Percentiles rank a stretch among this genome's conserved stretches.
These are phyloP conservation scores for Hyaloperonospora brassicae DNA, from an alignment of 352 stramenopile genomes.

Conservation along the genomic window DNA sequence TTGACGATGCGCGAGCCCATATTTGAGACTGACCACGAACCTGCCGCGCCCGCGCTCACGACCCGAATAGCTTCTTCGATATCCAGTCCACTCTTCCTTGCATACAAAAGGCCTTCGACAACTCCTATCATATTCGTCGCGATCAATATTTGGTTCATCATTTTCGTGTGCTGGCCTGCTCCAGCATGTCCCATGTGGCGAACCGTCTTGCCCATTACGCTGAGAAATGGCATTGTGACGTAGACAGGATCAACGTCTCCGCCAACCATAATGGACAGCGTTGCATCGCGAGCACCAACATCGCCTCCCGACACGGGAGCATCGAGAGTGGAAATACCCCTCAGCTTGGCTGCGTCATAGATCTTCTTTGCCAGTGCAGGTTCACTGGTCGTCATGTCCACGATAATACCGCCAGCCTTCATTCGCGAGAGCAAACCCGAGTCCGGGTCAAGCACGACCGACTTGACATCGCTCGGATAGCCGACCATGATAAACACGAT, in stretches of 20 bases:
- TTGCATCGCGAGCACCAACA: conserved; percentile 78
- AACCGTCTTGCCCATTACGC: conserved; percentile 86
- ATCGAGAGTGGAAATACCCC: conserved; percentile 69
- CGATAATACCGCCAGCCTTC: conserved; percentile 73
- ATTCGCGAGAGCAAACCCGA: conserved; percentile 62
- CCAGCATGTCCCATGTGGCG: conserved; percentile 81
- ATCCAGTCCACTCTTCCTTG: conserved; percentile 79
- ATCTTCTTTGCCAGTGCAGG: conserved; percentile 86
- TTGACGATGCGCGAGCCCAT: conserved; percentile 84
- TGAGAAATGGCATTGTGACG: conserved; percentile 77
- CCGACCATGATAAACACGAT: conserved; percentile 88
- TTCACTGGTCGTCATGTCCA: conserved; percentile 88
- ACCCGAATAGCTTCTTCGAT: conserved; percentile 83
- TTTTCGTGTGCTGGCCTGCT: conserved; percentile 86
- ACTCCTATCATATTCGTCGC: conserved; percentile 86
- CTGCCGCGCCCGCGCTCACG: conserved; percentile 77
- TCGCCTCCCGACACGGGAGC: conserved; percentile 84
- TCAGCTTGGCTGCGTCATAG: conserved; percentile 57
- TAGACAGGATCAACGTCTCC: conserved; percentile 80
- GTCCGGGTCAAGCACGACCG: conserved; percentile 61
- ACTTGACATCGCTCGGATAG: conserved; percentile 76
- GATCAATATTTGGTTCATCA: conserved; percentile 89
- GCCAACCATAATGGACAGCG: conserved; percentile 88
- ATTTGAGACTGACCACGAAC: conserved; percentile 87
- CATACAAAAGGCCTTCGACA: conserved; percentile 84